phyloP scores from a whole-genome alignment of 257 asterid genomes.

The Salvia rosmarinus region DNA sequence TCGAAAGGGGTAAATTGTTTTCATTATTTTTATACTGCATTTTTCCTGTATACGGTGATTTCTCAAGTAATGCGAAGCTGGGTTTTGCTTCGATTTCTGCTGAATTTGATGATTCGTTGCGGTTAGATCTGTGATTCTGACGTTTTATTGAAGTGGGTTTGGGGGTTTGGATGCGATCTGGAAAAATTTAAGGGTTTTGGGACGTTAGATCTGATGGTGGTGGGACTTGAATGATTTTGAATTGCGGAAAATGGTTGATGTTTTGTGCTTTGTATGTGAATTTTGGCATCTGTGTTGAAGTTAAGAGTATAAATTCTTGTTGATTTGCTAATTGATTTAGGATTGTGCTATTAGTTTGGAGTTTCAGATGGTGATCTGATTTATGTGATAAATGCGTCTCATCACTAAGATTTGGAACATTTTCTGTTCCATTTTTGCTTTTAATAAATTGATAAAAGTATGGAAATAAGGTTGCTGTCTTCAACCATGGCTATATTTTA shows the following conservation, averaged over 20 bases:
- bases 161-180: conserved; percentile 42
- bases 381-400: conserved; percentile 27
- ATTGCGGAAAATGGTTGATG: conserved; percentile 29
- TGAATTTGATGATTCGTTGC: conserved; percentile 31
- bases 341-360: conserved; percentile 34
- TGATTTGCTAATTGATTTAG: conserved; percentile 13
- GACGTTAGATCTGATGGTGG: conserved; percentile 49
- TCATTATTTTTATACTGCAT: neutral
- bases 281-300: conserved; percentile 36
- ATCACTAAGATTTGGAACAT: conserved; percentile 16
- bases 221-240: conserved; percentile 25
- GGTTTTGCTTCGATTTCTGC: conserved; percentile 34
- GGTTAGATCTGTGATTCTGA: conserved; percentile 46
- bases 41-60: neutral
- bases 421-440: neutral
- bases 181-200: conserved; percentile 24
- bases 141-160: conserved; percentile 31
- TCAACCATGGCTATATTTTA: neutral
- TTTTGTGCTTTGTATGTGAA: conserved; percentile 21
- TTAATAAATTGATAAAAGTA: neutral
- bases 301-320: conserved; percentile 13
- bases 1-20: conserved; percentile 27
- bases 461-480: neutral
- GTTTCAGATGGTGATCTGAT: conserved; percentile 26
- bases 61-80: conserved; percentile 15